These are phyloP conservation scores for Hypoxylon sp. DNA, from an alignment of 2,329 filamentous ascomycete genomes.

Conservation along the genomic window DNA sequence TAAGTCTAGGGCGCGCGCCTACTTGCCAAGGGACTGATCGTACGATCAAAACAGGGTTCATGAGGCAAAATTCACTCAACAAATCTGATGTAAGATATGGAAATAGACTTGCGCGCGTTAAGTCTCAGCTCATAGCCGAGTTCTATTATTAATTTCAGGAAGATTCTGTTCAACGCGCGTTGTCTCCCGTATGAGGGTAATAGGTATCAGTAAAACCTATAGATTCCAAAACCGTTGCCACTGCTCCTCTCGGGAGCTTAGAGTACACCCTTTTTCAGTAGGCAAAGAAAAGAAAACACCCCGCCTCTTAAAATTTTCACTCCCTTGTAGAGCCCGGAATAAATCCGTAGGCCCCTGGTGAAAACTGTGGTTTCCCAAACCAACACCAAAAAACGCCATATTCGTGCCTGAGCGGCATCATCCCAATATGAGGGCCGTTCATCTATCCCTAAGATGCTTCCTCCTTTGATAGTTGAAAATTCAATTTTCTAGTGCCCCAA, in stretches of 20 bases:
- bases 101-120: slow-evolving; percentile 3
- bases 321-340: slow-evolving; percentile 17
- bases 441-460: slow-evolving; percentile 36
- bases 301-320: slow-evolving; percentile 12
- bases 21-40: slow-evolving; percentile 32
- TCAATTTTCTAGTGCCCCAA: slow-evolving; percentile 35
- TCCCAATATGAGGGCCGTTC: slow-evolving; percentile 25
- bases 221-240: slow-evolving; percentile 21
- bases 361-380: slow-evolving; percentile 12
- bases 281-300: slow-evolving; percentile 23
- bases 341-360: slow-evolving; percentile 16
- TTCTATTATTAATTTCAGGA: slow-evolving; percentile 20
- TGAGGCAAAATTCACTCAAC: slow-evolving; percentile 34
- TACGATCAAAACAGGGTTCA: slow-evolving; percentile 35
- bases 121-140: slow-evolving; percentile 7
- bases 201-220: slow-evolving; percentile 35
- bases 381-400: slow-evolving; percentile 30
- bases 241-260: slow-evolving; percentile 21
- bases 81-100: slow-evolving; percentile 27
- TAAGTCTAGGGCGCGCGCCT: slow-evolving; percentile 26
- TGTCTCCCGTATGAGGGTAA: slow-evolving; percentile 17
- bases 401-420: slow-evolving; percentile 20
- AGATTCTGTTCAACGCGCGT: slow-evolving; percentile 24
- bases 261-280: slow-evolving; percentile 22
- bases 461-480: slow-evolving; percentile 23